phyloP scores from a whole-genome alignment of 345 rosid species.

The Theobroma cacao region DNA sequence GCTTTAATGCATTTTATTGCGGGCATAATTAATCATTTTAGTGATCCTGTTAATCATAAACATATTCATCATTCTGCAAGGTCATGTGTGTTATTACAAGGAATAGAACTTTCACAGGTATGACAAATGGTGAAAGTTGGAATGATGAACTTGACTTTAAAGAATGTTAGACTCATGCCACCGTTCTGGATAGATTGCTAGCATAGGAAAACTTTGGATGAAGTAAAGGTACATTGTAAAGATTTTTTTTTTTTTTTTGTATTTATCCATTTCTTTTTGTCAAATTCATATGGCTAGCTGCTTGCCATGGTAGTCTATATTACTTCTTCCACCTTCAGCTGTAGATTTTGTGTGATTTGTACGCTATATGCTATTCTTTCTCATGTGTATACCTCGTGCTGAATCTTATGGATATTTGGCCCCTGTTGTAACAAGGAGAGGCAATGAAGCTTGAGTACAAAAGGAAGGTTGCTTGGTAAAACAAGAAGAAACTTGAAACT shows the following conservation, averaged over 20 bases:
- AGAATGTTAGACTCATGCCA: constrained; percentile 76
- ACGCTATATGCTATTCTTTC: neutral
- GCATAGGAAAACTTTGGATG: constrained; percentile 92
- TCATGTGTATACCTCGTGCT: neutral
- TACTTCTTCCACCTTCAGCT: neutral
- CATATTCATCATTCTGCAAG: constrained; percentile 82
- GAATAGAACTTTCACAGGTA: constrained; percentile 68
- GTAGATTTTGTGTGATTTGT: neutral
- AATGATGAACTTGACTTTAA: constrained; percentile 60
- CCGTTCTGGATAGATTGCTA: constrained; percentile 76
- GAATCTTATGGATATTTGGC: constrained; percentile 6
- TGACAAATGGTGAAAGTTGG: constrained; percentile 51
- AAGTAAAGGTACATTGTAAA: constrained; percentile 63
- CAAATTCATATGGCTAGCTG: neutral
- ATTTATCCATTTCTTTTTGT: neutral
- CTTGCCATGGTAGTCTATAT: neutral
- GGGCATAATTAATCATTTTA: neutral
- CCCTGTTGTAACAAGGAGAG: constrained; percentile 69
- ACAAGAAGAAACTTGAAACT: constrained; percentile 68
- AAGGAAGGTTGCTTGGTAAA: constrained; percentile 60
- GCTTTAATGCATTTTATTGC: neutral
- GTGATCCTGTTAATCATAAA: constrained; percentile 28
- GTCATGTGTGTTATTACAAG: constrained; percentile 91
- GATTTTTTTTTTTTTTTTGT: too few species aligned
- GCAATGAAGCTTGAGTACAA: constrained; percentile 86